Evolutionary conservation across 2,329 filamentous ascomycete species (phyloP), one percentile per base, ranked within the genome.

Genomic region (Lachnellula cervina): DNA sequence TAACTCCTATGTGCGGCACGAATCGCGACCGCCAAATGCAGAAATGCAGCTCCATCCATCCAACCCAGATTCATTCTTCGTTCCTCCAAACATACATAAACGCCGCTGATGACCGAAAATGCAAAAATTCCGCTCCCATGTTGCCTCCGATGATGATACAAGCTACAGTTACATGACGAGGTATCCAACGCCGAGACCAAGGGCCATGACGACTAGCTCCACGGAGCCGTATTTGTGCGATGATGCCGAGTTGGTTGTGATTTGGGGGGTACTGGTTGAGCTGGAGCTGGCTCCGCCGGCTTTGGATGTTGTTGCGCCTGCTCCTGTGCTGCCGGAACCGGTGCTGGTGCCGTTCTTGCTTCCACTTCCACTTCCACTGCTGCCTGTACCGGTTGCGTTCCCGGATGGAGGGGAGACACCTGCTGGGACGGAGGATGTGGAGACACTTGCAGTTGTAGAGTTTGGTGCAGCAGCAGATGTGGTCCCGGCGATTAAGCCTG

Each of bases 101-200:
- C 28, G 28, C 28, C 28, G 28, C 9, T 32, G 9, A 32, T 9
- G 28, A 32, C 8, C 28, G 9, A 11, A 32, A 32, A 32, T 32
- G 28, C 28, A 32, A 32, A 28, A 32, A 32, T 32, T 21, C 4
- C 28, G 28, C 28, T 32, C 28, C 28, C 28, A 32, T 32, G 28
- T 11, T 32, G 9, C 28, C 8, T 32, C 8, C 28, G 2, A 32
- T 32, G 28, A 32, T 32, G 28, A 9, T 32, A 32, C 28, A 9
- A 11, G 8, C 28, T 32, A 32, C 8, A 32, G 28, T 67, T 66
- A 70, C 67, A 70, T 68, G 55, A 69, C 62, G n/a, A 69, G 55
- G 57, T 66, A 69, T 32, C 66, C 67, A 16, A 69, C 57, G 21
- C 63, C 67, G 14, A 69, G 64, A 50, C 68, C 68, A 14, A 70